A percentile compares a stretch with the other conserved stretches of the same genome.
These are phyloP conservation scores for Russula ochroleuca DNA, from an alignment of 768 basidiomycete genomes.

Conservation along the genomic window DNA sequence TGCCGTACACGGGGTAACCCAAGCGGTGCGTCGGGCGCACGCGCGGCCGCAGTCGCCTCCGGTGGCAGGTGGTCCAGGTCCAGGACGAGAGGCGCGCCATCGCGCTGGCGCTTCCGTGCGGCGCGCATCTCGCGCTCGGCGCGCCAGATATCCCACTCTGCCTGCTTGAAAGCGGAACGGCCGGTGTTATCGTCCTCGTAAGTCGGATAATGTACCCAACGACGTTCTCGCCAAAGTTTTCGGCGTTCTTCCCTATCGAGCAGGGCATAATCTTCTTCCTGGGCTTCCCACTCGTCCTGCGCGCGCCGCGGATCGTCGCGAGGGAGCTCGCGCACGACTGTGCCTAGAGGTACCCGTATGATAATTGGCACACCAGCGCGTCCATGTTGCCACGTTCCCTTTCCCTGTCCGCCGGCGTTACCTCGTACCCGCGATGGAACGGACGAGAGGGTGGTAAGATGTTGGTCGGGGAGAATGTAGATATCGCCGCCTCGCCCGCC, in stretches of 20 bases:
- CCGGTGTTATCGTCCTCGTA: constrained; percentile 57
- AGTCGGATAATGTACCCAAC: constrained; percentile 81
- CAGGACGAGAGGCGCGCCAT: constrained; percentile 44
- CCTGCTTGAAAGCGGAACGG: constrained; percentile 65
- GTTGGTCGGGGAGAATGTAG: constrained; percentile 73
- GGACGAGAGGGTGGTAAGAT: constrained; percentile 71
- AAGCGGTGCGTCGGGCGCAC: constrained; percentile 55
- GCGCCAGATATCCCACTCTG: constrained; percentile 55
- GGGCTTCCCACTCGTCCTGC: constrained; percentile 68
- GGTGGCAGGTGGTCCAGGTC: constrained; percentile 56
- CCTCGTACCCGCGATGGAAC: constrained; percentile 67
- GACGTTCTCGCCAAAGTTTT: constrained; percentile 55
- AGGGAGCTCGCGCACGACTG: constrained; percentile 74
- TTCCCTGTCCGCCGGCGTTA: constrained; percentile 63
- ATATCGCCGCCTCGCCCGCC: constrained; percentile 88
- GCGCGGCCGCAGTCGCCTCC: constrained; percentile 31
- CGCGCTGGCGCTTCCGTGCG: constrained; percentile 43
- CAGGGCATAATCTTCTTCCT: constrained; percentile 53
- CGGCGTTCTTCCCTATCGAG: constrained; percentile 47
- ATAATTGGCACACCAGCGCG: constrained; percentile 65
- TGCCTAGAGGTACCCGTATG: constrained; percentile 84
- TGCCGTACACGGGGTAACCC: constrained; percentile 51
- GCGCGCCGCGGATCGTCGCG: constrained; percentile 60
- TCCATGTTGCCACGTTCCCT: constrained; percentile 87
- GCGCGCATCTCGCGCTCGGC: constrained; percentile 59